phyloP scores from a whole-genome alignment of 2,329 filamentous ascomycete genomes.

The Ophiostoma ulmi region DNA sequence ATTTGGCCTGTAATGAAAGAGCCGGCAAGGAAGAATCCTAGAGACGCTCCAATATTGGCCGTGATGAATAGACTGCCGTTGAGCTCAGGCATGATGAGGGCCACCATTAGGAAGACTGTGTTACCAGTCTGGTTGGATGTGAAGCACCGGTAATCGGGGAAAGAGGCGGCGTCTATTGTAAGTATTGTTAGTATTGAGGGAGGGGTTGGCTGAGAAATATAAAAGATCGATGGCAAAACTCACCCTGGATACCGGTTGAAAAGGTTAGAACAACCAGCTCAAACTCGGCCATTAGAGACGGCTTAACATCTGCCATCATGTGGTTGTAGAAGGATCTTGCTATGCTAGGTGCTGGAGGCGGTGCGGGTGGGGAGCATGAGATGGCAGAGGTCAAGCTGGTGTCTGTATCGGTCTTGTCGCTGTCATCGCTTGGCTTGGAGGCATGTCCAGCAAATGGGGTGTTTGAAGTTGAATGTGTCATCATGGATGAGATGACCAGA shows the following conservation, averaged over 20 bases:
- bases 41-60: slow-evolving; percentile 50
- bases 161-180: slow-evolving; percentile 46
- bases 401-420: background rate
- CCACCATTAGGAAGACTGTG: slow-evolving; percentile 54
- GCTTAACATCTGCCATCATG: slow-evolving; percentile 35
- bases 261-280: slow-evolving; percentile 46
- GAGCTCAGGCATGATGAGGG: slow-evolving; percentile 46
- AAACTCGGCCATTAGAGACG: slow-evolving; percentile 41
- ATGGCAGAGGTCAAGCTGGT: background rate
- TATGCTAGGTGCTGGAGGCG: background rate
- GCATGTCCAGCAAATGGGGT: background rate
- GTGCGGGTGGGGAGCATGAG: background rate
- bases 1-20: slow-evolving; percentile 53
- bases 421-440: background rate
- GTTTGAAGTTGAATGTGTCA: background rate
- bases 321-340: slow-evolving; percentile 29
- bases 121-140: slow-evolving; percentile 63
- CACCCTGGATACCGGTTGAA: slow-evolving; percentile 48
- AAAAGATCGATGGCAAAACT: slow-evolving; percentile 17
- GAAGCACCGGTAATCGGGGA: slow-evolving; percentile 58
- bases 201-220: background rate
- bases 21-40: slow-evolving; percentile 53
- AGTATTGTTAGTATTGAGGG: background rate
- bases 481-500: background rate
- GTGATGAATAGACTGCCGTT: slow-evolving; percentile 47